Evolutionary conservation across 305 asterid genomes (phyloP).

Genomic region (Withania somnifera): DNA sequence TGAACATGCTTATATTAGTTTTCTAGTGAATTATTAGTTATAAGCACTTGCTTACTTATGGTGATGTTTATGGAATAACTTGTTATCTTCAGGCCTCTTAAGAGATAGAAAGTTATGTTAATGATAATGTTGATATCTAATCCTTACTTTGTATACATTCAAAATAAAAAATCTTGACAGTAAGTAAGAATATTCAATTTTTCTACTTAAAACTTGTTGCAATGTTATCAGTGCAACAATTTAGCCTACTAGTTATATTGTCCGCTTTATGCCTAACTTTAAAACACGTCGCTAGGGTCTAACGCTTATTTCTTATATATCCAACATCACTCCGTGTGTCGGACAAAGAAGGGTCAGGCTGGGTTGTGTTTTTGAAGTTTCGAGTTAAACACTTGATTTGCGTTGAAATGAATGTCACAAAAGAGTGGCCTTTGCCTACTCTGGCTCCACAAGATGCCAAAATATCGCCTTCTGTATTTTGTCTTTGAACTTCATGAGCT

Average conservation of each 20-base stretch:
- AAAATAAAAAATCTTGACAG: background rate
- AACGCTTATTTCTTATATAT: too few relatives aligned
- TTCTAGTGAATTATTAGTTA: too few relatives aligned
- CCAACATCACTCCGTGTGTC: too few relatives aligned
- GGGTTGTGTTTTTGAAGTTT: background rate
- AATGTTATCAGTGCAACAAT: background rate
- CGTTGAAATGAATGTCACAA: background rate
- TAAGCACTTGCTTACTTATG: background rate
- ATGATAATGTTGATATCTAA: background rate
- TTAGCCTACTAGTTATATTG: background rate
- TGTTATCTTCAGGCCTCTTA: background rate
- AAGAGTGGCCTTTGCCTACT: background rate
- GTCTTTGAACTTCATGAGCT: background rate
- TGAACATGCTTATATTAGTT: background rate
- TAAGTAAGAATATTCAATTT: background rate
- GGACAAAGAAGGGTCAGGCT: background rate
- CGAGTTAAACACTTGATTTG: background rate
- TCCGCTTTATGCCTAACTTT: background rate
- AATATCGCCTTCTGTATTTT: background rate
- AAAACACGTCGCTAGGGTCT: background rate
- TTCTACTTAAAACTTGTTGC: background rate
- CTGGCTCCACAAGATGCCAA: background rate
- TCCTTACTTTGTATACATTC: background rate
- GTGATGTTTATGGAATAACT: background rate
- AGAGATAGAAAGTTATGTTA: background rate